A percentile compares a stretch with the other conserved stretches of the same genome.
These are phyloP conservation scores for Dendrocalamus latiflorus DNA, from an alignment of 202 grass and related monocot species.

Conservation along the genomic window DNA sequence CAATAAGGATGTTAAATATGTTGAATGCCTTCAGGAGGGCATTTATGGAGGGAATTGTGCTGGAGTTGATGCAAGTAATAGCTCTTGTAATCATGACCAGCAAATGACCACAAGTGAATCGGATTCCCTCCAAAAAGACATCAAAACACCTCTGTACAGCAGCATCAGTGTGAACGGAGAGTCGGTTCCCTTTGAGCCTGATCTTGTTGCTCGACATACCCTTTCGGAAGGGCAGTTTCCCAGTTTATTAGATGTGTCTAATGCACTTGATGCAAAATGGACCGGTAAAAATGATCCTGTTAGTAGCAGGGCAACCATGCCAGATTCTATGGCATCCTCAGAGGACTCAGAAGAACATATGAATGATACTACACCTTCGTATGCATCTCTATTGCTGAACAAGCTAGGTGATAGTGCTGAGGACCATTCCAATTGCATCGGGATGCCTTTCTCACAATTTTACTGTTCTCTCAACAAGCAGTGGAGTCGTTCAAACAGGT, in stretches of 20 bases:
- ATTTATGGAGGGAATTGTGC: slow-evolving; percentile 15
- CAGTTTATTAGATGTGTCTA: slow-evolving; percentile 57
- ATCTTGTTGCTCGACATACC: slow-evolving; percentile 64
- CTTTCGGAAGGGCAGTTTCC: slow-evolving; percentile 90
- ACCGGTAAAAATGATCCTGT: slow-evolving; percentile 58
- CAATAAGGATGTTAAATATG: slow-evolving; percentile 31
- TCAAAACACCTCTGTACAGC: slow-evolving; percentile 46
- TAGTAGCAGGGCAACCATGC: slow-evolving; percentile 28
- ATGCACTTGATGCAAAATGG: slow-evolving; percentile 86
- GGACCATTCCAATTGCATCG: slow-evolving; percentile 52
- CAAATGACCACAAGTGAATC: slow-evolving; percentile 29
- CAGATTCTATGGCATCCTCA: slow-evolving; percentile 39
- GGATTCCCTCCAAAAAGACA: slow-evolving; percentile 44
- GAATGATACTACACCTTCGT: slow-evolving; percentile 41
- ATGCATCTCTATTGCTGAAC: slow-evolving; percentile 43
- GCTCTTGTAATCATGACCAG: slow-evolving; percentile 19
- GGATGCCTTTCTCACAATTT: slow-evolving; percentile 64
- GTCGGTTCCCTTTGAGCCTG: slow-evolving; percentile 44
- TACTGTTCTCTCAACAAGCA: slow-evolving; percentile 67
- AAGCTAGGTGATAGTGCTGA: slow-evolving; percentile 60
- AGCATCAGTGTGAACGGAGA: slow-evolving; percentile 58
- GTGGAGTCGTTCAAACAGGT: slow-evolving; percentile 45
- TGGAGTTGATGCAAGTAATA: slow-evolving; percentile 27
- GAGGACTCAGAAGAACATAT: slow-evolving; percentile 59
- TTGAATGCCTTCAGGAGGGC: slow-evolving; percentile 36